Conservation (phyloP, 2,329 filamentous ascomycete genomes). For the Phialemoniopsis sp. region DNA sequence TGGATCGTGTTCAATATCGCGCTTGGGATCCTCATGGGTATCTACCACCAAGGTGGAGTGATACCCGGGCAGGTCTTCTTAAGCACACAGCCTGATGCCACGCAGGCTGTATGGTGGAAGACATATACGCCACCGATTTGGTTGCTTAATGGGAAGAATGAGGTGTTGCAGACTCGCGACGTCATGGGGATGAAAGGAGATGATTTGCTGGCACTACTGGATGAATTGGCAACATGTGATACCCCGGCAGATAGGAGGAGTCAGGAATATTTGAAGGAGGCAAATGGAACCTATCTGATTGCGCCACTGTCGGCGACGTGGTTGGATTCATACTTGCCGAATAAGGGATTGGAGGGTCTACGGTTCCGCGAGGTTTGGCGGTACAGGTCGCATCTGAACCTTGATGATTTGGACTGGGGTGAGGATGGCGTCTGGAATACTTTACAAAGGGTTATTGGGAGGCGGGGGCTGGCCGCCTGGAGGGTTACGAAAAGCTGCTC, state of each 20-base stretch:
- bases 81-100: conserved; percentile 64
- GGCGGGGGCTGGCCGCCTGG: conserved; percentile 59
- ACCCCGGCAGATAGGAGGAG: conserved; percentile 50
- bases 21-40: conserved; percentile 71
- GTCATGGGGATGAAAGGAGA: conserved; percentile 68
- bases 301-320: conserved; percentile 69
- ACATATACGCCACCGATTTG: conserved; percentile 80
- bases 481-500: conserved; percentile 59
- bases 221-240: conserved; percentile 58
- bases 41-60: conserved; percentile 77
- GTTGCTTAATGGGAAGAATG: conserved; percentile 73
- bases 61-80: conserved; percentile 73
- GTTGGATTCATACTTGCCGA: conserved; percentile 58
- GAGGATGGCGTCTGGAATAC: conserved; percentile 74
- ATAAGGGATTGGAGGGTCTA: conserved; percentile 56
- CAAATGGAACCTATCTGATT: conserved; percentile 65
- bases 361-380: conserved; percentile 68
- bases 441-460: conserved; percentile 61
- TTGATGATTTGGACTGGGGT: conserved; percentile 77
- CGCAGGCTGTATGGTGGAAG: conserved; percentile 78
- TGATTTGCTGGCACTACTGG: conserved; percentile 54
- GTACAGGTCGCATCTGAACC: conserved; percentile 63
- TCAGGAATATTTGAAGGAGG: conserved; percentile 54
- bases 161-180: conserved; percentile 65
- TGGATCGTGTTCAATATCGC: conserved; percentile 70